Evolutionary conservation across 371 early-diverging fungal genomes (phyloP), one percentile per base, ranked within the genome.

Genomic region (Mycotypha africana): DNA sequence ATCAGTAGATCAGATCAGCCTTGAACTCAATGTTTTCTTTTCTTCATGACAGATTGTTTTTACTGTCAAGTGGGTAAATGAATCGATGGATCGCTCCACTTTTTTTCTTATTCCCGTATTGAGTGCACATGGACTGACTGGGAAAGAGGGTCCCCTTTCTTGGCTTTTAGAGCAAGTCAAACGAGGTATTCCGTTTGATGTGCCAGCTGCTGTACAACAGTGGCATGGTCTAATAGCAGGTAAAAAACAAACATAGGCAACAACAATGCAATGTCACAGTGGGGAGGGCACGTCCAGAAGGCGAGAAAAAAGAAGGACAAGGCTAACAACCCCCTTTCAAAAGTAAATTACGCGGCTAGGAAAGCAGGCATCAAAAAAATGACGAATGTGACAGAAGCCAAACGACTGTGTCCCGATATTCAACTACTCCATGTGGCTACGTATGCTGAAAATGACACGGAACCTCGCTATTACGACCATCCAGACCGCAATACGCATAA

Each of bases 221-320:
- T 97, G 97, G 97, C 67, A 86, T 22, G 78, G 79, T 4, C 65
- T 95, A 20, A 79, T 93, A 36, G 95, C 95, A 14, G 91, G 92
- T 58, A 85, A 79, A 56, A 32, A 28, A n/a, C 14, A 34, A 33
- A 16, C 3, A 10, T 6, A 42, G 21, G 23, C 23, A n/a, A 10
- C 14, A 19, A 9, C 28, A 3, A 3, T 15, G 23, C 9, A 2
- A 26, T 31, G 28, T n/a, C 8, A n/a, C n/a, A n/a, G n/a, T n/a
- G n/a, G n/a, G n/a, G n/a, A n/a, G n/a, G n/a, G n/a, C n/a, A n/a
- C n/a, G n/a, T n/a, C n/a, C n/a, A n/a, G n/a, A n/a, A n/a, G n/a
- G n/a, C n/a, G n/a, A n/a, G n/a, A n/a, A n/a, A n/a, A n/a, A n/a
- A n/a, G n/a, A n/a, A n/a, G n/a, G n/a, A n/a, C n/a, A n/a, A n/a